Evolutionary conservation across 2,329 filamentous ascomycete genomes (phyloP), one percentile per base, ranked within the genome.

Genomic region (Aspergillus sp.): DNA sequence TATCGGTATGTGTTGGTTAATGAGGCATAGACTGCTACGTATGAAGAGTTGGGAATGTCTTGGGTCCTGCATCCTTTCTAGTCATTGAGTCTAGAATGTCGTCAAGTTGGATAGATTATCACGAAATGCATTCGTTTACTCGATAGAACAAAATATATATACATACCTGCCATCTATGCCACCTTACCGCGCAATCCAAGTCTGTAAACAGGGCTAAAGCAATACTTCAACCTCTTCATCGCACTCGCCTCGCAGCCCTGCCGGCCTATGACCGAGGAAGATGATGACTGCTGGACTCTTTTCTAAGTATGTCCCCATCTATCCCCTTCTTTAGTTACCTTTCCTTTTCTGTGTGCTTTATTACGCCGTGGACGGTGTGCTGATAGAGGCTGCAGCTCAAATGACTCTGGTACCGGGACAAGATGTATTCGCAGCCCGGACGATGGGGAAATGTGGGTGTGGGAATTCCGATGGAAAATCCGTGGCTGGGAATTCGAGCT

Each of bases 1-100:
- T 74, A 73, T 57, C 60, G 72, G 44, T 73, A 70, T 53, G 69
- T 73, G 43, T 58, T 74, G 50, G 64, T 68, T 2, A 73, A 74
- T 42, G 61, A 69, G 57, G 19, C 19, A 19, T 19, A 19, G 19
- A 19, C 19, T 19, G 19, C 19, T 19, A 19, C 19, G 19, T 19
- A 19, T 19, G 19, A 19, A 19, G 19, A 19, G 19, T 19, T 19
- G 19, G 19, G 19, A 19, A 19, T 19, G 19, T 19, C 19, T 19
- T 19, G 19, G 19, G 19, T 19, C 19, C 19, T 19, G 19, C 19
- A 19, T 19, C 1, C 19, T 1, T 19, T 19, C 19, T 19, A 19
- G 19, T 19, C 19, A 19, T 19, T 19, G 19, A 19, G 19, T 19
- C 19, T 19, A 19, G 19, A 19, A 19, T 19, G 2, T 19, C 19